Evolutionary conservation across 441 rosid genomes (phyloP), one percentile per base, ranked within the genome.

Genomic region (Euphorbia corollata): DNA sequence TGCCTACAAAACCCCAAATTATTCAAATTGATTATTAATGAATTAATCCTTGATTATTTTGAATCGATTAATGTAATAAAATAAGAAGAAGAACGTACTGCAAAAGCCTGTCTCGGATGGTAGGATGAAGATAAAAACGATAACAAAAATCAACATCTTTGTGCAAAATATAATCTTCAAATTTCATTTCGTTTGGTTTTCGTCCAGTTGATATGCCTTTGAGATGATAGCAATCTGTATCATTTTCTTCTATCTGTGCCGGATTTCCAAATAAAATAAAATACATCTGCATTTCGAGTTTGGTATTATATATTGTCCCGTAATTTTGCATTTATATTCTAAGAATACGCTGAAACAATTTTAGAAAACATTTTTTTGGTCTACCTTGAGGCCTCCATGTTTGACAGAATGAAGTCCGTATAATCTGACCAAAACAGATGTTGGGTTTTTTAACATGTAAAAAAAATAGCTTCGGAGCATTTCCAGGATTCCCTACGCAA

Each of bases 191-290:
- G 8, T n/a, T 16, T n/a, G 32, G 30, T 11, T 63, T 68, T 27
- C 87, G 81, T 18, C 92, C 90, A 75, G 71, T 74, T 2, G 65
- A 74, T 53, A 85, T 84, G 56, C 87, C 90, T 77, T 84, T 85
- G 19, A 86, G 87, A 70, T 83, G 84, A 77, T 78, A 86, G 34
- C 80, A 51, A 32, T 74, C 77, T 71, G 73, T 77, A 73, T 81
- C 65, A 47, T 61, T 59, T 27, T 67, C 48, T 34, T 77, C 71
- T 7, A 79, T 64, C 43, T 70, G 82, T 19, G 84, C 57, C 43
- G 84, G 64, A 71, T 84, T 82, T 65, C 77, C 73, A 71, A 71
- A 65, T 22, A 86, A 82, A 55, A 71, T 72, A 68, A 88, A 84
- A 75, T 80, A 85, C 64, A 80, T 78, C 90, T 86, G 79, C 32